phyloP scores from a whole-genome alignment of 2,329 filamentous ascomycete genomes.

The Anthostomella pinea region DNA sequence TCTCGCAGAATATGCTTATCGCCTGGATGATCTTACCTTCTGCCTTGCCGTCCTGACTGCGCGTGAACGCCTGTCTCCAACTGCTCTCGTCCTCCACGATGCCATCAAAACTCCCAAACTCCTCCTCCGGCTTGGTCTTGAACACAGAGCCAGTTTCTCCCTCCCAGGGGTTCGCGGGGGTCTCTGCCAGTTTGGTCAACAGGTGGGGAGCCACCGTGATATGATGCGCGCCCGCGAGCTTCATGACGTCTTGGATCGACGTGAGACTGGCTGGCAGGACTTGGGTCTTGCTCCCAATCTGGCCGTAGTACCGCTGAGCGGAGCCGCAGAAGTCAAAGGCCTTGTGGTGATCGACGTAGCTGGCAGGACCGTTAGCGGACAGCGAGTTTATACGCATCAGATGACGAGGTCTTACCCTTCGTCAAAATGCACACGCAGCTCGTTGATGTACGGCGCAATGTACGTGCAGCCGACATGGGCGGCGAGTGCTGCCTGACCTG shows the following conservation, averaged over 20 bases:
- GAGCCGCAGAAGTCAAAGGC: conserved; percentile 49
- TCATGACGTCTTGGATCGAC: conserved; percentile 55
- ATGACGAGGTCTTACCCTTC: conserved; percentile 33
- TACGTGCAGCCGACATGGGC: conserved; percentile 57
- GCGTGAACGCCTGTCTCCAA: conserved; percentile 51
- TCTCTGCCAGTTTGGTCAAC: conserved; percentile 44
- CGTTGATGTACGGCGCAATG: conserved; percentile 65
- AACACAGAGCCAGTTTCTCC: conserved; percentile 31
- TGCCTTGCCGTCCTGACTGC: conserved; percentile 43
- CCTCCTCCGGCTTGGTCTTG: conserved; percentile 12
- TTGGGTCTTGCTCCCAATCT: conserved; percentile 40
- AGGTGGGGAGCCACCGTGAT: conserved; percentile 57
- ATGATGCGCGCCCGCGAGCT: conserved; percentile 54
- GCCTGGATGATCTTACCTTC: conserved; percentile 53
- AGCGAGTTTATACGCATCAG: not conserved
- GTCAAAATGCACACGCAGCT: conserved; percentile 61
- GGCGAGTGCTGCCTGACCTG: conserved; percentile 46
- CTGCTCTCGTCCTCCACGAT: conserved; percentile 40
- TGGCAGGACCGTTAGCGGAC: conserved; percentile 19
- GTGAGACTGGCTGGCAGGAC: conserved; percentile 58
- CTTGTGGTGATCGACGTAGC: conserved; percentile 47
- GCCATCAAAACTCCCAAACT: conserved; percentile 12
- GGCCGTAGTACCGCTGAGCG: conserved; percentile 51
- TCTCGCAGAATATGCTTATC: conserved; percentile 56
- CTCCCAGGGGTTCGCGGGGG: conserved; percentile 31